These are phyloP conservation scores for Tricholoma furcatifolium DNA, from an alignment of 768 basidiomycete genomes.

Conservation along the genomic window DNA sequence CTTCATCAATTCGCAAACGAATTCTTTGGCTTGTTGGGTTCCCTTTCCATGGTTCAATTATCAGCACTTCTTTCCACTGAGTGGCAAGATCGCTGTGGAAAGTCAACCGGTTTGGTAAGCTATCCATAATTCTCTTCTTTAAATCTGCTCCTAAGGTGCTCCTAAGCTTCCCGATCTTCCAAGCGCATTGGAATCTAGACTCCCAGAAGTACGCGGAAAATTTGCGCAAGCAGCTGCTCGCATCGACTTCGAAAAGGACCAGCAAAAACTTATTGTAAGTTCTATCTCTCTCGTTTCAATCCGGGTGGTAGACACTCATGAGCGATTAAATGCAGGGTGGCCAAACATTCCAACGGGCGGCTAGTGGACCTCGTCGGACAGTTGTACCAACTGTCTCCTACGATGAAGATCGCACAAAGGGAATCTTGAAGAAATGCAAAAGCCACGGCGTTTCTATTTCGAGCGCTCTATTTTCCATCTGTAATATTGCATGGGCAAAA, in stretches of 20 bases:
- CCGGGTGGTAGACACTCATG: not conserved
- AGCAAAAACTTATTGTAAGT: slow-evolving; percentile 56
- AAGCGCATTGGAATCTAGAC: slow-evolving; percentile 47
- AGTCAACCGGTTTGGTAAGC: slow-evolving; percentile 20
- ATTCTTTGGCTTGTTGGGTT: slow-evolving; percentile 64
- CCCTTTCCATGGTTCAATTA: slow-evolving; percentile 28
- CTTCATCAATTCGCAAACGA: slow-evolving; percentile 81
- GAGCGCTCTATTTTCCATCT: slow-evolving; percentile 71
- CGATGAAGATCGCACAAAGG: slow-evolving; percentile 52
- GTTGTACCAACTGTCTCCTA: slow-evolving; percentile 70
- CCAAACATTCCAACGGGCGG: slow-evolving; percentile 61
- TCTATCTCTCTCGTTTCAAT: not conserved
- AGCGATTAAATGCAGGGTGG: slow-evolving; percentile 51
- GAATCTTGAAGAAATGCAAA: slow-evolving; percentile 71
- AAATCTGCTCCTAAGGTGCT: slow-evolving; percentile 1
- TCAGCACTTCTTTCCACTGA: slow-evolving; percentile 30
- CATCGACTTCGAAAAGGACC: slow-evolving; percentile 55
- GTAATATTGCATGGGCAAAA: slow-evolving; percentile 72
- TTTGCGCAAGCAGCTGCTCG: slow-evolving; percentile 46
- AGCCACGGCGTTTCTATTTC: slow-evolving; percentile 70
- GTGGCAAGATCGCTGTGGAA: slow-evolving; percentile 25
- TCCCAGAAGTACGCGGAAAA: slow-evolving; percentile 33
- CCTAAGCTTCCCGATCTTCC: slow-evolving; percentile 25
- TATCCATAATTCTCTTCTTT: not conserved
- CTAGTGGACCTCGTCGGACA: slow-evolving; percentile 50